phyloP scores from a whole-genome alignment of 169 alveolate species.

The Plasmodium blacklocki region DNA sequence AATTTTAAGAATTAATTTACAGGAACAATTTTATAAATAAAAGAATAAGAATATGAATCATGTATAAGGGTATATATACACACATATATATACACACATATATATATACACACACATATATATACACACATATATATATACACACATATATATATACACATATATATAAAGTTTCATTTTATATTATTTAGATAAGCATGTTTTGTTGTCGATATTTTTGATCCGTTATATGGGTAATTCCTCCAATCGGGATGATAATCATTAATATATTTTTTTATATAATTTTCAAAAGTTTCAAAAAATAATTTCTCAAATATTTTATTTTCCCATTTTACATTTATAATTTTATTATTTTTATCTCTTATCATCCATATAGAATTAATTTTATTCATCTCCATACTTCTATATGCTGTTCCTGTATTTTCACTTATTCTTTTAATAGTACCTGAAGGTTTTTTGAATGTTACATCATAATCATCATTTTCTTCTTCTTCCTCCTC shows the following conservation, averaged over 20 bases:
- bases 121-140: no score
- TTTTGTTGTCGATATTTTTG: conserved; percentile 12
- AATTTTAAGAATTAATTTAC: no score
- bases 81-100: no score
- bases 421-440: conserved; percentile 70
- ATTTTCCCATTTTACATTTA: conserved; percentile 88
- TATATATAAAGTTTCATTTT: not conserved
- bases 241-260: conserved; percentile 81
- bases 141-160: not conserved
- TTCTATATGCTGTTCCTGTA: conserved; percentile 74
- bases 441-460: conserved; percentile 63
- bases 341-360: conserved; percentile 83
- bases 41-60: no score
- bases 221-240: conserved; percentile 73
- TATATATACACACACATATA: no score
- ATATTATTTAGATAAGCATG: conserved; percentile 45
- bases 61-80: no score
- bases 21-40: no score
- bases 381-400: conserved; percentile 64
- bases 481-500: conserved; percentile 39
- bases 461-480: conserved; percentile 75
- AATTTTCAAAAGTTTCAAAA: conserved; percentile 83
- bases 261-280: conserved; percentile 79
- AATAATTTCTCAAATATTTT: conserved; percentile 84
- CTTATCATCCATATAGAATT: conserved; percentile 85